Conservation (phyloP, 352 stramenopile species). For the Phytopythium ostracodes region DNA sequence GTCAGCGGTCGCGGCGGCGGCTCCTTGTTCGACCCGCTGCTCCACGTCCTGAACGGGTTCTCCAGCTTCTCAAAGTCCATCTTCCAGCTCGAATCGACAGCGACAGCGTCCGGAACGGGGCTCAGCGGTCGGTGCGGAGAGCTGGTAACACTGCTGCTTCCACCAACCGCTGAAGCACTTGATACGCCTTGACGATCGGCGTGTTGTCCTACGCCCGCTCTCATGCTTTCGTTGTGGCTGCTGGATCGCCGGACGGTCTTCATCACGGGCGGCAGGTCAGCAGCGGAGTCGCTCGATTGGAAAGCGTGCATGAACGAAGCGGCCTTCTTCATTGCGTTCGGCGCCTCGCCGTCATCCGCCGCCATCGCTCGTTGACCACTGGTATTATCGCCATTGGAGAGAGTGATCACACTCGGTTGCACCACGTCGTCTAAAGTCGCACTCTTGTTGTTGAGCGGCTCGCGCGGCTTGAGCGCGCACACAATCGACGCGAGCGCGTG, state of each 20-base stretch:
- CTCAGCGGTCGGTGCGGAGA: conserved; percentile 17
- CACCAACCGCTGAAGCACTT: not conserved
- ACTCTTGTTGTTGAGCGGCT: conserved; percentile 1
- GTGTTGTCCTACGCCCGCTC: not conserved
- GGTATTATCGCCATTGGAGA: not conserved
- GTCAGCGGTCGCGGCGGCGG: conserved; percentile 37
- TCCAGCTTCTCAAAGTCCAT: conserved; percentile 69
- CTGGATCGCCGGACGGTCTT: conserved; percentile 44
- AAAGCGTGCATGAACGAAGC: conserved; percentile 35
- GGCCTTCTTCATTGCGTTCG: conserved; percentile 8
- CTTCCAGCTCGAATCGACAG: conserved; percentile 31
- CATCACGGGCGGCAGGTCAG: conserved; percentile 47
- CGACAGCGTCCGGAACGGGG: conserved; percentile 8
- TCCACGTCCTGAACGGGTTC: conserved; percentile 78
- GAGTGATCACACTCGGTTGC: not conserved
- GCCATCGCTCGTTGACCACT: not conserved
- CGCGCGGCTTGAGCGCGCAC: conserved; percentile 48
- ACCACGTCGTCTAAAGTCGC: not conserved
- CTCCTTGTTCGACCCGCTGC: conserved; percentile 31
- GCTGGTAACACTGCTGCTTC: conserved; percentile 9
- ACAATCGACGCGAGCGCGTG: conserved; percentile 76
- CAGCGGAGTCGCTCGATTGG: conserved; percentile 17
- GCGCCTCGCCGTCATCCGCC: not conserved
- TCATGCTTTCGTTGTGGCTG: conserved; percentile 49
- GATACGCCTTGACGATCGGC: not conserved